A percentile compares a stretch with the other conserved stretches of the same genome.
These are phyloP conservation scores for Debaryomyces sp. DNA, from an alignment of 1,139 yeast species.

Conservation along the genomic window DNA sequence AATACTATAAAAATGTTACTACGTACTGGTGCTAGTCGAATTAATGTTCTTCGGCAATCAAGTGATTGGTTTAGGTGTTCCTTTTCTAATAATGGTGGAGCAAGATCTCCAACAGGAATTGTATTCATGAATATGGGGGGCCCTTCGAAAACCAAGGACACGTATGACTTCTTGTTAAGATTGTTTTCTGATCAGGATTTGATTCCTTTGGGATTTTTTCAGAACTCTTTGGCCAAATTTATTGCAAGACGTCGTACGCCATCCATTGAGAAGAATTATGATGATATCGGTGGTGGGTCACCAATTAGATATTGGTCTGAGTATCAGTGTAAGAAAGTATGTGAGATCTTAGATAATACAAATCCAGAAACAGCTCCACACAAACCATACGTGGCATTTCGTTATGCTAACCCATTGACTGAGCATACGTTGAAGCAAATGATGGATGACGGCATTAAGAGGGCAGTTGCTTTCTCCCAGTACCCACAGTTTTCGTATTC, in stretches of 20 bases:
- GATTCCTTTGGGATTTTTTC: constrained; percentile 86
- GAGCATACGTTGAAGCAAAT: constrained; percentile 75
- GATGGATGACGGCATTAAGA: constrained; percentile 78
- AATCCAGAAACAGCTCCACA: constrained; percentile 94
- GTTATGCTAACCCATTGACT: constrained; percentile 92
- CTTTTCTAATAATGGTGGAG: background rate
- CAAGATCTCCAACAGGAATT: constrained; percentile 47
- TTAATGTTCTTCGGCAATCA: background rate
- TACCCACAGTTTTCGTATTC: constrained; percentile 96
- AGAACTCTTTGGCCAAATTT: constrained; percentile 68
- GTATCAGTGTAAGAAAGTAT: constrained; percentile 75
- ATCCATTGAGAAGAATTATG: constrained; percentile 75
- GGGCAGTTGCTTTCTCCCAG: constrained; percentile 96
- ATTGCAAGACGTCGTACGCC: constrained; percentile 88
- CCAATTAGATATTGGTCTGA: constrained; percentile 95
- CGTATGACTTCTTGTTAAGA: constrained; percentile 74
- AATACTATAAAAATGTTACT: background rate
- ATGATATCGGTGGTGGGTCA: constrained; percentile 95
- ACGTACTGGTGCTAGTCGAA: background rate
- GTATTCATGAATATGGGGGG: constrained; percentile 99
- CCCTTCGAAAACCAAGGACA: constrained; percentile 86
- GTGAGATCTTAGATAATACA: constrained; percentile 74
- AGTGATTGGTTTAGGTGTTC: background rate
- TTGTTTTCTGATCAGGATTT: constrained; percentile 83
- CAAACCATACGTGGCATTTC: constrained; percentile 90